Conservation (phyloP, 1,139 yeast species). For the Nakaseomyces glabratus region DNA sequence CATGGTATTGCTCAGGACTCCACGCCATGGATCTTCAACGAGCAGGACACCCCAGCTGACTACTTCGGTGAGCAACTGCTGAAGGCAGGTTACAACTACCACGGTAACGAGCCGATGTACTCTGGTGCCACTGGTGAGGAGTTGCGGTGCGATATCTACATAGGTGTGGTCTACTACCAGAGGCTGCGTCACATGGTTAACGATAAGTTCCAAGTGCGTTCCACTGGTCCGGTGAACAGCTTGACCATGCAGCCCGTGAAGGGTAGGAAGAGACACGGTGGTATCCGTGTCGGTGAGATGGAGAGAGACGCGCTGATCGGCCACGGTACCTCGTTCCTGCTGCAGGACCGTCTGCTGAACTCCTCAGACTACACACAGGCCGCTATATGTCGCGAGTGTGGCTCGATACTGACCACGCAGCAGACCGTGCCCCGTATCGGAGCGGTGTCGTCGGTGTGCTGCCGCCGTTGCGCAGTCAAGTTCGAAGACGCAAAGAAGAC, state of each 20-base stretch:
- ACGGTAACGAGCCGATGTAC: slow-evolving; percentile 98
- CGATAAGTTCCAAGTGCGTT: slow-evolving; percentile 98
- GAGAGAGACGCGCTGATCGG: slow-evolving; percentile 99
- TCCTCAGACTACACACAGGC: slow-evolving; percentile 95
- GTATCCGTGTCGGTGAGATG: slow-evolving; percentile 99
- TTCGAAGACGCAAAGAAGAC: slow-evolving; percentile 39
- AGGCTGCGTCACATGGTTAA: slow-evolving; percentile 99
- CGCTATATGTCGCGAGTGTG: slow-evolving; percentile 84
- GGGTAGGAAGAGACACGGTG: slow-evolving; percentile 98
- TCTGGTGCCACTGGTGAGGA: slow-evolving; percentile 99
- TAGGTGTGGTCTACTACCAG: slow-evolving; percentile 96
- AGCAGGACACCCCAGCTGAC: slow-evolving; percentile 92
- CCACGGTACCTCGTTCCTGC: slow-evolving; percentile 93
- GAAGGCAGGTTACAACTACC: slow-evolving; percentile 89
- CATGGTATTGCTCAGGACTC: slow-evolving; percentile 97
- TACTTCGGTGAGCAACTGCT: slow-evolving; percentile 88
- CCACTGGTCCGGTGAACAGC: slow-evolving; percentile 96
- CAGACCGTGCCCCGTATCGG: slow-evolving; percentile 88
- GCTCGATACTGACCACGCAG: slow-evolving; percentile 83
- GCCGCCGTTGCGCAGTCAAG: slow-evolving; percentile 83
- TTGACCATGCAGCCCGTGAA: slow-evolving; percentile 99
- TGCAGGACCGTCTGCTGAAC: slow-evolving; percentile 91
- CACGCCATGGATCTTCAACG: slow-evolving; percentile 93
- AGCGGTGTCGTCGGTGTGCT: slow-evolving; percentile 63
- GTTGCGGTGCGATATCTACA: slow-evolving; percentile 86